Evolutionary conservation across 176 grass and related monocot genomes (phyloP).

Genomic region (Paspalum vaginatum): DNA sequence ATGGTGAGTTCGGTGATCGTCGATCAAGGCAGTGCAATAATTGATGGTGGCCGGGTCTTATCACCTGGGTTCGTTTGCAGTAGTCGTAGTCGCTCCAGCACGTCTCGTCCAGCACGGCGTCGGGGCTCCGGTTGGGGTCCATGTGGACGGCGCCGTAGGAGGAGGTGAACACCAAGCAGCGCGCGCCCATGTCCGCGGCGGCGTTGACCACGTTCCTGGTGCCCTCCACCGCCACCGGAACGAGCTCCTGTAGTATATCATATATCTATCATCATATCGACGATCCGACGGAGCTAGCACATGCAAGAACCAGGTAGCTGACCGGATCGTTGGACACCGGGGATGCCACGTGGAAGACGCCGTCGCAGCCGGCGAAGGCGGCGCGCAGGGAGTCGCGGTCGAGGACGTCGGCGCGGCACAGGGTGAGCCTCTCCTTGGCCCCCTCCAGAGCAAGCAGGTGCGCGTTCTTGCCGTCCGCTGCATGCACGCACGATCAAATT

Average conservation of each 20-base stretch:
- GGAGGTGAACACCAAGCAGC: slow-evolving; percentile 39
- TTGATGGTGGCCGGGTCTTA: too few relatives aligned
- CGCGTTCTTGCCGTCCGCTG: slow-evolving; percentile 46
- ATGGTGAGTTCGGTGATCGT: too few relatives aligned
- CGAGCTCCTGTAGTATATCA: neutral
- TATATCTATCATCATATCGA: too few relatives aligned
- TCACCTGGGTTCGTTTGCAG: neutral
- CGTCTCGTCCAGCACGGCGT: neutral
- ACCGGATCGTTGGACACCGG: slow-evolving; percentile 39
- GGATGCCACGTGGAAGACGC: slow-evolving; percentile 60
- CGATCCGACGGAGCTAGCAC: too few relatives aligned
- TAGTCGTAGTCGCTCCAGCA: neutral
- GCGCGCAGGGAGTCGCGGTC: slow-evolving; percentile 21
- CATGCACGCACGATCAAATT: neutral
- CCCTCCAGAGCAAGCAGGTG: slow-evolving; percentile 35
- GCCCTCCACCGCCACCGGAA: slow-evolving; percentile 42
- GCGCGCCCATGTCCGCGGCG: slow-evolving; percentile 19
- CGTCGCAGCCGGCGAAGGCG: slow-evolving; percentile 46
- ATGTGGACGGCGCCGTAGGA: slow-evolving; percentile 56
- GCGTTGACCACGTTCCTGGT: slow-evolving; percentile 34
- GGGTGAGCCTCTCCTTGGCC: slow-evolving; percentile 30
- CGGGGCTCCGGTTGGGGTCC: slow-evolving; percentile 48
- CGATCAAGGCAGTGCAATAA: too few relatives aligned
- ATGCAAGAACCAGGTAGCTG: too few relatives aligned
- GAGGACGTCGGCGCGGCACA: slow-evolving; percentile 49